phyloP scores from a whole-genome alignment of 176 grass and related monocot genomes.

The Puya raimondii region DNA sequence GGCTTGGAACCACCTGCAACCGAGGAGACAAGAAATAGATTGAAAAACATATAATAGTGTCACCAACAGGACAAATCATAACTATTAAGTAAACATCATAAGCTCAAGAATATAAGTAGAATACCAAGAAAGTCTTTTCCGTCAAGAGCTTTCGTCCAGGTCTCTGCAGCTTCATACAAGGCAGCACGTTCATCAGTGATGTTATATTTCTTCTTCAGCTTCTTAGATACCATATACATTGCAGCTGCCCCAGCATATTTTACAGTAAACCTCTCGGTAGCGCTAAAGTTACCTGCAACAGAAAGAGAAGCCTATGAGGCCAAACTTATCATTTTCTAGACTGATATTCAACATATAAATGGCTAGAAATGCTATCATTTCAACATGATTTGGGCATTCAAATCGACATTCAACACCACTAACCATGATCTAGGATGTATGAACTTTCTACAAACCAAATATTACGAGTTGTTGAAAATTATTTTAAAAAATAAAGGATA shows the following conservation, averaged over 20 bases:
- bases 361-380: not conserved
- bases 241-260: slow-evolving; percentile 86
- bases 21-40: not conserved
- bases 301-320: not conserved
- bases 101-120: not conserved
- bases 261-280: slow-evolving; percentile 55
- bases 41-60: not conserved
- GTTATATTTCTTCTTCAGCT: slow-evolving; percentile 87
- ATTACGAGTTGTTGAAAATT: too few species aligned
- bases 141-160: slow-evolving; percentile 68
- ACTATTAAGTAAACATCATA: not conserved
- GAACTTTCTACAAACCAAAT: too few species aligned
- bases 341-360: not conserved
- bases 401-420: too few species aligned
- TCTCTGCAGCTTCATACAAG: slow-evolving; percentile 67
- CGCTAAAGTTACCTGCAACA: slow-evolving; percentile 80
- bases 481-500: too few species aligned
- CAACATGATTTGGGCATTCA: too few species aligned
- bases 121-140: slow-evolving; percentile 86
- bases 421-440: too few species aligned
- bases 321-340: not conserved
- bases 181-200: slow-evolving; percentile 81
- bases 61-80: not conserved
- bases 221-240: slow-evolving; percentile 95
- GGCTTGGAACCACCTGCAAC: slow-evolving; percentile 70